These are phyloP conservation scores for Corymbia calophylla DNA, from an alignment of 441 rosid genomes.

Conservation along the genomic window DNA sequence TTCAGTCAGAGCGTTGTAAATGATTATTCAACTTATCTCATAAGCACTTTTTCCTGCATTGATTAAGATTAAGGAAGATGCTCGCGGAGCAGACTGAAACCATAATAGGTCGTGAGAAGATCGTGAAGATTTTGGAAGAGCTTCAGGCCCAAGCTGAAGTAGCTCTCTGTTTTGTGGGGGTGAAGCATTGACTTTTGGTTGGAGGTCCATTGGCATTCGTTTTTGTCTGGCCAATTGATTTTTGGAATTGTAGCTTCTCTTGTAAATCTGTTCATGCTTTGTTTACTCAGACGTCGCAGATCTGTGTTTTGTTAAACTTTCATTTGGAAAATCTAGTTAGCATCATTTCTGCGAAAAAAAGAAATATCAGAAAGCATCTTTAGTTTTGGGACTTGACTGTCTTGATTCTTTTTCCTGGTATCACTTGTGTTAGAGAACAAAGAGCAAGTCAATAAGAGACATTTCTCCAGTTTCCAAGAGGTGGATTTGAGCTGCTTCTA, in stretches of 20 bases:
- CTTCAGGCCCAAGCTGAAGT: constrained; percentile 97
- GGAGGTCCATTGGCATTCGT: neutral
- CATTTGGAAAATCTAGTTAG: neutral
- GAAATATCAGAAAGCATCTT: neutral
- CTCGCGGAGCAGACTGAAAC: constrained; percentile 49
- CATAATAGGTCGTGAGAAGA: constrained; percentile 46
- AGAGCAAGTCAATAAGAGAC: neutral
- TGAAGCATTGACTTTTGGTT: constrained; percentile 37
- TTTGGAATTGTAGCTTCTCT: neutral
- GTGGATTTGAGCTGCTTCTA: neutral
- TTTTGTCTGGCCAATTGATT: neutral
- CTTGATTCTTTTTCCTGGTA: neutral
- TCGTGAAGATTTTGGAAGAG: constrained; percentile 83
- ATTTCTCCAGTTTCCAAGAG: neutral
- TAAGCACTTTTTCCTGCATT: constrained; percentile 3
- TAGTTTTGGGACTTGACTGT: neutral
- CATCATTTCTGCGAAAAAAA: neutral
- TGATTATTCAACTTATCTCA: neutral
- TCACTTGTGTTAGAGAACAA: neutral
- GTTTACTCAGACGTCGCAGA: neutral
- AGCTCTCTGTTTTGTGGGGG: constrained; percentile 83
- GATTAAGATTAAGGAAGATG: constrained; percentile 68
- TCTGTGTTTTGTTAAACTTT: neutral
- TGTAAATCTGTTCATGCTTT: neutral
- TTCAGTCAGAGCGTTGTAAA: neutral